Evolutionary conservation across 495 filamentous ascomycete species (phyloP), one percentile per base, ranked within the genome.

Genomic region (Xylaria nigripes): DNA sequence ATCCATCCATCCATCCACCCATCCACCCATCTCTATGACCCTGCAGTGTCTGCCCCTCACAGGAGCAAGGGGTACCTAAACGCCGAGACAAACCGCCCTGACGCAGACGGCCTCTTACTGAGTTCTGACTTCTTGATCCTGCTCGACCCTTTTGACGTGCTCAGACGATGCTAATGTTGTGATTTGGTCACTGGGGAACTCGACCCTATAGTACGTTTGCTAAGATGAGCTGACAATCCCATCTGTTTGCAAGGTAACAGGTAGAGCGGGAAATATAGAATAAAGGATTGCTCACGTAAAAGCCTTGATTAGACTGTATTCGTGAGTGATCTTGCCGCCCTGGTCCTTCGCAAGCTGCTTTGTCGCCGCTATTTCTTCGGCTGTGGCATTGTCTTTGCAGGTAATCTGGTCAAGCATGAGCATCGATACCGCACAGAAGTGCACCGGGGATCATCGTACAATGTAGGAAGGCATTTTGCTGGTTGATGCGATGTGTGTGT

Each of bases 281-380:
- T 6, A 18, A 15, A 41, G 5, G 16, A 21, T 53, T 19, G 60
- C 86, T 63, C 82, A 96, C 93, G 85, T 83, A 76, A 96, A 96
- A 36, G 87, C 89, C 70, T 89, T 92, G 74, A 94, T 89, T 57
- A 97, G 67, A 34, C 69, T 83, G 76, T 87, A 96, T 65, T 91
- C 87, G 60, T 91, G 81, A 48, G 70, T 81, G 71, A 96, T 90
- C 63, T 77, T 79, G 55, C 91, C 93, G 54, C 91, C 91, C 60
- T 89, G 80, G 27, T 80, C 73, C 41, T 62, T 68, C 47, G 82
- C 84, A 1, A 79, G 61, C 55, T 87, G 70, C 81, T 95, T 95
- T 55, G 87, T 85, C 82, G 80, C 81, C 21, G 82, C 71, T 34
- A 94, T 70, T 59, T 92, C 73, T 29, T 78, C 78, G 8, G 69